Evolutionary conservation across 179 eudicot genomes (phyloP), one percentile per base, ranked within the genome.

Genomic region (Heliamphora pulchella): DNA sequence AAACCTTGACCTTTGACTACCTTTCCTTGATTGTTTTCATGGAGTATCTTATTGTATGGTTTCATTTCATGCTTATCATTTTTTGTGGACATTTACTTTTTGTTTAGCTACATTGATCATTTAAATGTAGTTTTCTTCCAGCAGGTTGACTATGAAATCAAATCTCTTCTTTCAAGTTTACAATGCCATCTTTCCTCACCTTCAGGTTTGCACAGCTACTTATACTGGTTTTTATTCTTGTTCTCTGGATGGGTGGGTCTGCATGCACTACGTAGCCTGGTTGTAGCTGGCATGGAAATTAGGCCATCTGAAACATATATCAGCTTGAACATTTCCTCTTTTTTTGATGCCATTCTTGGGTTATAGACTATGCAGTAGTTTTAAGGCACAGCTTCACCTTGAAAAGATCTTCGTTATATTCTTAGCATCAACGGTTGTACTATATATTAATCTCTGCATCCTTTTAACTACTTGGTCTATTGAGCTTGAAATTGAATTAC

Each of bases 71-170:
- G 39, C 13, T 43, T 71, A 8, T n/a, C 66, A 4, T 10, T 54
- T 70, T 70, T 15, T 22, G 53, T 2, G 5, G 53, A 22, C 22
- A 20, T 47, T 5, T 43, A 7, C 53, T 64, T 79, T 50, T 75
- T 58, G 8, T 5, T 22, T 57, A 58, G 22, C 55, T 70, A 14
- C 58, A 11, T 46, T 59, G 9, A 15, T 79, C 11, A 79, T 59
- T 83, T 76, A 82, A 78, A 68, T n/a, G 69, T 75, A 43, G 71
- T 82, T n/a, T 53, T 82, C 68, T 80, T 78, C 80, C 70, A 67
- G 80, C 90, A 96, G 98, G 91, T 87, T 92, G 48, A 71, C 91
- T 11, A 73, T 47, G 64, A 94, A 87, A 88, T 92, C 90, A 58
- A 85, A 90, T 77, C 79, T 89, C 75, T 82, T 96, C 79, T 75